These are phyloP conservation scores for Micractinium sp. DNA, from an alignment of 139 green algal genomes.

Conservation along the genomic window DNA sequence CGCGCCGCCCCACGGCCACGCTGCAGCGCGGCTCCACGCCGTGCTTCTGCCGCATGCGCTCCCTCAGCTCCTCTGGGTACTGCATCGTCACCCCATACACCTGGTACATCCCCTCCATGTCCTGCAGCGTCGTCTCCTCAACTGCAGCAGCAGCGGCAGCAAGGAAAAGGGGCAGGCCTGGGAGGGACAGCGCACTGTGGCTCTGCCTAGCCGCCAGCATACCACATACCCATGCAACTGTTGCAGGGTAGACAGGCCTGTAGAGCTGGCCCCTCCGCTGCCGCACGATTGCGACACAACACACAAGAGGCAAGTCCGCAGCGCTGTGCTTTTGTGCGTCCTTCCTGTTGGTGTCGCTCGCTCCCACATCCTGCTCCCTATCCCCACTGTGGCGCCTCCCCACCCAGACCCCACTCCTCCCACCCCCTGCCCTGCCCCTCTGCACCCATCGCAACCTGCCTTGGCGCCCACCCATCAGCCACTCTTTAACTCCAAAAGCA, in stretches of 20 bases:
- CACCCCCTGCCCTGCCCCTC: too few species aligned
- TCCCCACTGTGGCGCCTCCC: too few species aligned
- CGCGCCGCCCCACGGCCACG: not conserved
- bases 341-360: too few species aligned
- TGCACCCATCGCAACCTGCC: not conserved
- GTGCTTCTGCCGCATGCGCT: not conserved
- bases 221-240: too few species aligned
- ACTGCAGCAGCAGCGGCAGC: not conserved
- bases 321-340: too few species aligned
- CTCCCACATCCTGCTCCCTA: too few species aligned
- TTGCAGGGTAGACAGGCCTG: too few species aligned
- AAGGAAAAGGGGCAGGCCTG: not conserved
- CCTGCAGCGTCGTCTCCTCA: not conserved
- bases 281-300: too few species aligned
- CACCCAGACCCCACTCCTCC: not conserved
- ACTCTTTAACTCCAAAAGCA: not conserved
- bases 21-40: not conserved
- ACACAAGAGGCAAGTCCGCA: too few species aligned
- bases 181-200: too few species aligned
- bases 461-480: not conserved
- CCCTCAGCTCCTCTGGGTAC: not conserved
- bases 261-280: too few species aligned
- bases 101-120: conserved; percentile 10
- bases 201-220: too few species aligned
- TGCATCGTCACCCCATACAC: not conserved